Evolutionary conservation across 2,329 filamentous ascomycete species (phyloP).

Genomic region (Cladosporium sphaerospermum): DNA sequence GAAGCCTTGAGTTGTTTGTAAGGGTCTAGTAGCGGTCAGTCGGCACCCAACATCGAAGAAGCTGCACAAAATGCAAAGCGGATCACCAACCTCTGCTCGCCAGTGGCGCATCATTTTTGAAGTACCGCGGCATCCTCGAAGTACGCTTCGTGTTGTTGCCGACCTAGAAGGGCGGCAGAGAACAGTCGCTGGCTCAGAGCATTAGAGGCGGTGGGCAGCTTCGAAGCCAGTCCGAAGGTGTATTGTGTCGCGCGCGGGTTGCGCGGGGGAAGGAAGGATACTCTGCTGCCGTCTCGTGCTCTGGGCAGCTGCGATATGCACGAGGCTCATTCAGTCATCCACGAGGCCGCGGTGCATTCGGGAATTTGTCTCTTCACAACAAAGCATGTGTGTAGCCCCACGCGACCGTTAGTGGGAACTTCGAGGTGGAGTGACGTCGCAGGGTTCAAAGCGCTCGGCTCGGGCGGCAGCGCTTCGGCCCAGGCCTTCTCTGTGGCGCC

Average conservation of each 20-base stretch:
- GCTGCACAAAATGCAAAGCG: not conserved
- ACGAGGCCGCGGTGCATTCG: not conserved
- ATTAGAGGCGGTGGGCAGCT: slow-evolving; percentile 8
- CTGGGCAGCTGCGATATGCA: not conserved
- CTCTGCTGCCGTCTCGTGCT: too few relatives aligned
- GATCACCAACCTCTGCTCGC: slow-evolving; percentile 28
- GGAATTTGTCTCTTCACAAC: slow-evolving; percentile 3
- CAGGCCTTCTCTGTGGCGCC: not conserved
- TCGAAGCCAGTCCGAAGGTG: not conserved
- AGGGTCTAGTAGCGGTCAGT: slow-evolving; percentile 30
- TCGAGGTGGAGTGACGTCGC: not conserved
- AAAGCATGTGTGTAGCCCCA: slow-evolving; percentile 8
- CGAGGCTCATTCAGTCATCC: not conserved
- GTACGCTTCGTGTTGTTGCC: not conserved
- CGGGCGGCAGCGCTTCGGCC: not conserved
- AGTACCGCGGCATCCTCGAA: slow-evolving; percentile 32
- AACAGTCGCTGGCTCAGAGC: not conserved
- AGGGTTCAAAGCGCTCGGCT: not conserved
- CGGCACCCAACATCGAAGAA: not conserved
- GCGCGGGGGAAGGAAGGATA: too few relatives aligned
- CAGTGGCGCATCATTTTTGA: slow-evolving; percentile 34
- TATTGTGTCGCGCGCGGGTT: not conserved
- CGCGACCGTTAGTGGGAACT: slow-evolving; percentile 8
- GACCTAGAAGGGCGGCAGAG: not conserved
- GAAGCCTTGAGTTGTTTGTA: slow-evolving; percentile 47